Base-by-base conservation (phyloP, 2,329 filamentous ascomycete genomes). In the Pseudocercospora macadamiae region DNA sequence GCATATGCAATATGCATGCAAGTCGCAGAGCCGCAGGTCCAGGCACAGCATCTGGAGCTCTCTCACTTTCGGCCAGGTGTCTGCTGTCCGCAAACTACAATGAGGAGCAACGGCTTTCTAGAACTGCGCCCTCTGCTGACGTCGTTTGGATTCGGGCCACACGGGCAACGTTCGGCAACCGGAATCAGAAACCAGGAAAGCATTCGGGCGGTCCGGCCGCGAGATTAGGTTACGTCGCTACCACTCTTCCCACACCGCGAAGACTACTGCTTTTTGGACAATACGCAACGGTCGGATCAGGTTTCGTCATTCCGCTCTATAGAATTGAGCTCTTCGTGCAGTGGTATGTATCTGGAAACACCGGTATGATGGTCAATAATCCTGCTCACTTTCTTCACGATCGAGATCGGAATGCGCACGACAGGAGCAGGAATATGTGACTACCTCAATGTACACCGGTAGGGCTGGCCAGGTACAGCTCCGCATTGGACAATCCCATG, bases 201-300 rank as follows among this genome's bases (percentile, higher is more conserved):
- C 14, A 14, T 12, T 10, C 21, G 16, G 39, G 19, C 21, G 39
- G 21, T 44, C 39, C 39, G 39, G 19, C 16, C 39, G 39, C 19
- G 12, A 23, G 39, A 44, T 44, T 44, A 19, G 21, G 39, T 44
- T 44, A 19, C 39, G 39, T 44, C 39, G 39, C 39, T 44, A 48
- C 44, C 44, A 47, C n/a, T n/a, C n/a, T n/a, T n/a, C 39, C 10
- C 18, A 10, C 12, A 21, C 39, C 39, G 19, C 16, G 16, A 19
- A 25, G 14, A 45, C 39, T 18, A 45, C 23, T 3, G 21, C 21
- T 26, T 23, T 25, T 19, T 47, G 42, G 42, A 47, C n/a, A 21
- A n/a, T n/a, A n/a, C n/a, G 42, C 42, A 47, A 47, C 42, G 42
- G 42, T 47, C 42, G 42, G 42, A 47, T 23, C 42, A 26, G 42